Percentiles rank a stretch among this genome's conserved stretches.
phyloP scores from a whole-genome alignment of 1,284 basidiomycete genomes.

The Peniophora sp. region DNA sequence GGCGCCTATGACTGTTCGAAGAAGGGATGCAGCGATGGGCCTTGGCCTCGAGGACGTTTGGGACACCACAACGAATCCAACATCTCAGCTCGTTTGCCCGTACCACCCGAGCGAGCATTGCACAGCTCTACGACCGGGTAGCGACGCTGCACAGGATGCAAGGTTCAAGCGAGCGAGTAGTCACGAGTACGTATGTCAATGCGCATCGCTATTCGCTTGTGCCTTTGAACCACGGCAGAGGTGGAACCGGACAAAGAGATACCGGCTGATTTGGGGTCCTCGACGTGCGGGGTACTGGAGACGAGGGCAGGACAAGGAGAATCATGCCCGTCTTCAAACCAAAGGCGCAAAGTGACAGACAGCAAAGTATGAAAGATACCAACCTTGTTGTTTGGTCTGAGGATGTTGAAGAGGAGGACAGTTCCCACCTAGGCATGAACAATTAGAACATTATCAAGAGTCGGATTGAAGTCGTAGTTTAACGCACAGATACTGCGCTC shows the following conservation, averaged over 20 bases:
- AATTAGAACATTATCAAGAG: not conserved
- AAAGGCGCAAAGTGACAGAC: not conserved
- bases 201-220: not conserved
- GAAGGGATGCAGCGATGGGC: too few relatives aligned
- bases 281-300: not conserved
- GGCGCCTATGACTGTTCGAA: too few relatives aligned
- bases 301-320: not conserved
- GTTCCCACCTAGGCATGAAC: constrained; percentile 31
- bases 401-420: constrained; percentile 53
- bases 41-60: too few relatives aligned
- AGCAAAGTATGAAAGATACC: constrained; percentile 10
- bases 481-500: constrained; percentile 26
- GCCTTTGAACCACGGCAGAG: not conserved
- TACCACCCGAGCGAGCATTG: too few relatives aligned
- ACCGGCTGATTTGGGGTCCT: too few relatives aligned
- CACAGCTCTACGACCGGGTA: too few relatives aligned
- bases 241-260: not conserved
- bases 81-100: too few relatives aligned
- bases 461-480: not conserved
- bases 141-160: too few relatives aligned
- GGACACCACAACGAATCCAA: too few relatives aligned
- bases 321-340: not conserved
- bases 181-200: too few relatives aligned
- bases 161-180: too few relatives aligned
- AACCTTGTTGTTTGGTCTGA: constrained; percentile 59